A percentile compares a stretch with the other conserved stretches of the same genome.
Evolutionary conservation across 176 grass and related monocot species (phyloP).

Genomic region (Rhipidocladum racemiflorum): DNA sequence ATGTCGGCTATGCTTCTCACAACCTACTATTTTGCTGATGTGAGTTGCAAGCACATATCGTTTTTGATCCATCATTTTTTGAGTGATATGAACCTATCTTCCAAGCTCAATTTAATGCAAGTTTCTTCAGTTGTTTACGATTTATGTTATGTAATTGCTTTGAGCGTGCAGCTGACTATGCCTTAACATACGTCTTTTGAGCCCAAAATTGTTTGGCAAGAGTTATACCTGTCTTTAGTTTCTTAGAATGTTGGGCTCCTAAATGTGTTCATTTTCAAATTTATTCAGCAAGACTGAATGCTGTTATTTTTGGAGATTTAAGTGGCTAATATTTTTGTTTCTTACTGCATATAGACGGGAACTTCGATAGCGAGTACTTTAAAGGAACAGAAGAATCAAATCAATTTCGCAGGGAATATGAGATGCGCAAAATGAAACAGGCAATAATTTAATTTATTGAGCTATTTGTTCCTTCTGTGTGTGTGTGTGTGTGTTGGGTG

Average conservation of each 20-base stretch:
- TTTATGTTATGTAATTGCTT: not conserved
- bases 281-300: not conserved
- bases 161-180: not conserved
- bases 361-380: conserved; percentile 63
- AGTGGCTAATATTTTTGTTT: not conserved
- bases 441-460: conserved; percentile 15
- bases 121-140: not conserved
- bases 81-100: not conserved
- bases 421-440: conserved; percentile 79
- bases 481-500: not conserved
- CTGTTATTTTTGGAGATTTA: not conserved
- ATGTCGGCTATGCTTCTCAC: not conserved
- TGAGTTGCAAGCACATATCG: not conserved
- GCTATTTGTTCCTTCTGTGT: not conserved
- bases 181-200: not conserved
- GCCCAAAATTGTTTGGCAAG: not conserved
- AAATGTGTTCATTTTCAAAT: not conserved
- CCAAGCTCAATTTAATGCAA: not conserved
- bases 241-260: not conserved
- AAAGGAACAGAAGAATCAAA: conserved; percentile 69
- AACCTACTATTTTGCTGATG: not conserved
- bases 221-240: not conserved
- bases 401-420: conserved; percentile 62
- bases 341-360: conserved; percentile 51
- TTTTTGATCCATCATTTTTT: not conserved